Conservation (phyloP, 805 yeast species). For the Candida qinlingensis region DNA sequence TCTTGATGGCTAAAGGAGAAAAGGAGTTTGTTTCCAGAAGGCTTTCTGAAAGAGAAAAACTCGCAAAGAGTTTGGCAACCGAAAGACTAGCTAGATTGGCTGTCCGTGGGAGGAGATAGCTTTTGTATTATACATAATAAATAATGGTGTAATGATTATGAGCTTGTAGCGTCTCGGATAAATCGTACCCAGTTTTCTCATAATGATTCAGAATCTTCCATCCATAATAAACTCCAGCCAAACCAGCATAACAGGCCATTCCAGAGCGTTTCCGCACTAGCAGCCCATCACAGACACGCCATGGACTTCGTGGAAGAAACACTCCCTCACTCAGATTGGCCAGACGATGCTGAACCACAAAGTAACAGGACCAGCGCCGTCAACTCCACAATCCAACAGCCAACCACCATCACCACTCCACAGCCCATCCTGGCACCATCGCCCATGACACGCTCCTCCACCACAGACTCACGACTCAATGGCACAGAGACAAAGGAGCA, state of each 20-base stretch:
- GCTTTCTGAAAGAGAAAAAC: slow-evolving; percentile 53
- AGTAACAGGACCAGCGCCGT: background rate
- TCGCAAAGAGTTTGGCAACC: slow-evolving; percentile 28
- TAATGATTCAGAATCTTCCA: too few relatives aligned
- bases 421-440: background rate
- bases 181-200: too few relatives aligned
- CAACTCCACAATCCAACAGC: background rate
- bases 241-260: too few relatives aligned
- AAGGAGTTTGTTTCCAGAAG: slow-evolving; percentile 52
- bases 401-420: background rate
- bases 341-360: too few relatives aligned
- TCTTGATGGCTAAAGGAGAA: slow-evolving; percentile 63
- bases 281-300: too few relatives aligned
- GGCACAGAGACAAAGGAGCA: background rate
- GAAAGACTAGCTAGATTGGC: slow-evolving; percentile 26
- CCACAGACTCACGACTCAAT: too few relatives aligned
- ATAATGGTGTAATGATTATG: background rate
- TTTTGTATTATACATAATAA: background rate
- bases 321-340: too few relatives aligned
- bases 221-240: too few relatives aligned
- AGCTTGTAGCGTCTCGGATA: too few relatives aligned
- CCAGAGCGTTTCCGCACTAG: too few relatives aligned
- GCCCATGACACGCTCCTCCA: too few relatives aligned
- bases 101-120: slow-evolving; percentile 10
- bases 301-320: too few relatives aligned